Conservation (phyloP, 306 rosid species). For the Vigna nakashimae region DNA sequence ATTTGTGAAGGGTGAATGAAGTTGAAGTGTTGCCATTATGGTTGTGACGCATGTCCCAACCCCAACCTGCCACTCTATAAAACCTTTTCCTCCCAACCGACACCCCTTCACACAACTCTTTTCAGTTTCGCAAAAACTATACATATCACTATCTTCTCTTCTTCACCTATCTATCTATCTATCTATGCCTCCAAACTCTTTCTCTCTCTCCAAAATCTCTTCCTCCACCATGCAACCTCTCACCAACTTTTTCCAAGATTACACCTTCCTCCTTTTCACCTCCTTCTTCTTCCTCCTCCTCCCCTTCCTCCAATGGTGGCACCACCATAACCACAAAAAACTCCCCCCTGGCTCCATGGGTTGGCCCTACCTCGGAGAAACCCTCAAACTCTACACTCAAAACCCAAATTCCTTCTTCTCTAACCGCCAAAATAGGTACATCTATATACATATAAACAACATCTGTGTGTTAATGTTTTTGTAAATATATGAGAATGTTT, state of each 20-base stretch:
- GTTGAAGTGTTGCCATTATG: slow-evolving; percentile 49
- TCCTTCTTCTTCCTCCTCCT: slow-evolving; percentile 36
- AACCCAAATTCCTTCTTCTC: slow-evolving; percentile 87
- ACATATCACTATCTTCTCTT: slow-evolving; percentile 3
- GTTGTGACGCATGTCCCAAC: slow-evolving; percentile 56
- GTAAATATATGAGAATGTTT: too few species aligned
- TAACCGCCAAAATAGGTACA: slow-evolving; percentile 58
- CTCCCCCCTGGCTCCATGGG: slow-evolving; percentile 96
- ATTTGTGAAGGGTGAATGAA: background rate
- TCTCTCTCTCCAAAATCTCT: slow-evolving; percentile 3
- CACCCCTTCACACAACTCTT: background rate
- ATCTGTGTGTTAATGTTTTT: too few species aligned
- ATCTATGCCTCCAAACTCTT: background rate
- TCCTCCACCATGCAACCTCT: slow-evolving; percentile 55
- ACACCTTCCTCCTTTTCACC: slow-evolving; percentile 19
- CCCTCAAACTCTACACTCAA: slow-evolving; percentile 73
- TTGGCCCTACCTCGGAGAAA: slow-evolving; percentile 88
- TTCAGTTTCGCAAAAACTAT: background rate
- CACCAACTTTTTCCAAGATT: background rate
- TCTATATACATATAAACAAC: background rate
- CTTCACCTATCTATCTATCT: too few species aligned
- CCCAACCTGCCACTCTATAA: slow-evolving; percentile 51
- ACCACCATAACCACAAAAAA: slow-evolving; percentile 45
- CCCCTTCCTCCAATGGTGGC: slow-evolving; percentile 58
- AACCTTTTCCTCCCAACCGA: slow-evolving; percentile 31